Base-by-base conservation (phyloP, 305 asterid species). In the Rubia balearica region DNA sequence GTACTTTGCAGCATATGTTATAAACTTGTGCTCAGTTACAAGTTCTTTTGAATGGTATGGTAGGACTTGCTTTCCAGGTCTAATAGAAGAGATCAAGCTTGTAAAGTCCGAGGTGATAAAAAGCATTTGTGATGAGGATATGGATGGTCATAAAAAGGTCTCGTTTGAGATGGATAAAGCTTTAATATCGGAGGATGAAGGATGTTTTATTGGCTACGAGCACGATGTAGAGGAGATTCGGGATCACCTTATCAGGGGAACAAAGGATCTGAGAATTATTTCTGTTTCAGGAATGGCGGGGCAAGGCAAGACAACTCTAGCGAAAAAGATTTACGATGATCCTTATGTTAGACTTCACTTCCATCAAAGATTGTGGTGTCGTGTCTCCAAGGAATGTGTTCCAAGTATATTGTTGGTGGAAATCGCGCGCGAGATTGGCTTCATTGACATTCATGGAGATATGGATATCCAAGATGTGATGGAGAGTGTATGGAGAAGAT, bases 251-350 rank as follows among this genome's bases (percentile, higher is more conserved):
- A 53, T 69, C 6, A 0, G 70, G 46, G 79, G 81, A 71, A 40
- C 51, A 16, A 70, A 14, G 40, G 45, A 66, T 10, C 76, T 75
- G 2, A 76, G 73, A 14, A 74, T 76, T 45, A 55, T 83, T 41
- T 69, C 86, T 2, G 69, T 80, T 56, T 69, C 61, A n/a, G 79
- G 81, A 27, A 73, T 74, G 82, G 59, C 74, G 16, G 82, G 77
- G 5, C 4, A 33, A 9, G 79, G 79, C 1, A 71, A 74, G 65
- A 78, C 79, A 5, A 66, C 79, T n/a, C 51, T 78, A 10, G 81
- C 81, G 0, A 42, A 30, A 48, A 60, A n/a, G 24, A 11, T 77
- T 9, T 73, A 40, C 42, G 4, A 59, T 21, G 48, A 55, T 24
- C 65, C 67, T 17, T 13, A 12, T 19, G 9, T 66, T 22, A 4